Percentiles rank a stretch among this genome's conserved stretches.
Evolutionary conservation across 768 basidiomycete species (phyloP).

Genomic region (Mycena amicta): DNA sequence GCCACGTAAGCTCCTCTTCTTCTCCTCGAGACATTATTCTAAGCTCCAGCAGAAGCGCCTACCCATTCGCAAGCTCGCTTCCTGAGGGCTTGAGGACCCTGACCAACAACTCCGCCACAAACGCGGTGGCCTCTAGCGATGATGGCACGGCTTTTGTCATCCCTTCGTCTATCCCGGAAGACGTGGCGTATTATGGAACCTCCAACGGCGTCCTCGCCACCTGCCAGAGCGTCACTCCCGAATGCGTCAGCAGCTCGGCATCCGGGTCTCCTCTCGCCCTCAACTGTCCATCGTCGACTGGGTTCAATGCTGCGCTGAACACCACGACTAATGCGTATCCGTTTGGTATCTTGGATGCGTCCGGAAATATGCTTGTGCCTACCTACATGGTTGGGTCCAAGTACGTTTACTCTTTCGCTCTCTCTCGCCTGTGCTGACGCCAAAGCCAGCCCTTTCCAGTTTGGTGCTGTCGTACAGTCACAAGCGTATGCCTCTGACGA

Average conservation of each 20-base stretch:
- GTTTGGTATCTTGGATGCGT: constrained; percentile 14
- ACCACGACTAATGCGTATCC: neutral
- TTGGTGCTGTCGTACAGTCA: constrained; percentile 18
- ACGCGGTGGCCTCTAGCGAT: constrained; percentile 14
- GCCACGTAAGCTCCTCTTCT: neutral
- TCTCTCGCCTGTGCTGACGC: neutral
- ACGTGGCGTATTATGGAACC: constrained; percentile 7
- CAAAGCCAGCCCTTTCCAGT: constrained; percentile 15
- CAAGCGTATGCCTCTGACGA: constrained; percentile 3
- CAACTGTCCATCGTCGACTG: constrained; percentile 14
- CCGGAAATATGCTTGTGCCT: neutral
- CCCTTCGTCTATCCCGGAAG: constrained; percentile 12
- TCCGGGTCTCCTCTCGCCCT: constrained; percentile 6
- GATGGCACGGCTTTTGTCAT: constrained; percentile 18
- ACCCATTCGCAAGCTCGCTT: constrained; percentile 2
- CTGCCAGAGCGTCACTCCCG: constrained; percentile 16
- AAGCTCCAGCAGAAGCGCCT: neutral
- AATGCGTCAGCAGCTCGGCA: constrained; percentile 10
- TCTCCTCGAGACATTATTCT: neutral
- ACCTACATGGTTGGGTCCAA: constrained; percentile 14
- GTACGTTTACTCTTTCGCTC: neutral
- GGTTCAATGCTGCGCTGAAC: constrained; percentile 15
- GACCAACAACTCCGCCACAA: constrained; percentile 15
- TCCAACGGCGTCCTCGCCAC: constrained; percentile 10
- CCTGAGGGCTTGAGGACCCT: constrained; percentile 17